These are phyloP conservation scores for Thielaviopsis populi DNA, from an alignment of 2,329 filamentous ascomycete species.

Conservation along the genomic window DNA sequence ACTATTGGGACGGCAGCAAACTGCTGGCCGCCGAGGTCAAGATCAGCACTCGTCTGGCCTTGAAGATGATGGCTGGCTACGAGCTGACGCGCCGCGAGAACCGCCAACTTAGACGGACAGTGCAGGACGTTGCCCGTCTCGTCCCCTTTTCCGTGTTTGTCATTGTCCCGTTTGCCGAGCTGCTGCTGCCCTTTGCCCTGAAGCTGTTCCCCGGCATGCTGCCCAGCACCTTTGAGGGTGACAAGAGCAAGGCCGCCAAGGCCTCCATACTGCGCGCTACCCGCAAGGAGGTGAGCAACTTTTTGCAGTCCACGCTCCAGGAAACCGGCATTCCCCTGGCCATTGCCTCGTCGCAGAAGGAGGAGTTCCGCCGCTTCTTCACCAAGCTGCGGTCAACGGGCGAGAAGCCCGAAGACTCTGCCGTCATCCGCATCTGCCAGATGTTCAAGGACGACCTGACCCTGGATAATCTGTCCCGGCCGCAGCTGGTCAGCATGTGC, in stretches of 20 bases:
- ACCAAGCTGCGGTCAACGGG: constrained; percentile 86
- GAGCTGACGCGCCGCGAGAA: constrained; percentile 89
- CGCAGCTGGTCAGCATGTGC: constrained; percentile 94
- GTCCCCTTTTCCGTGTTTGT: constrained; percentile 96
- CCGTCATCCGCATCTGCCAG: constrained; percentile 98
- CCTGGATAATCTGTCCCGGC: constrained; percentile 87
- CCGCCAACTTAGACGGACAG: constrained; percentile 80
- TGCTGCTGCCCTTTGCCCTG: constrained; percentile 78
- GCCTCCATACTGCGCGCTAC: constrained; percentile 66
- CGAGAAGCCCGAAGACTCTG: constrained; percentile 71
- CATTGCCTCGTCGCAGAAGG: constrained; percentile 67
- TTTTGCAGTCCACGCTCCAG: constrained; percentile 73
- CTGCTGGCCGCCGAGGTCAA: constrained; percentile 79
- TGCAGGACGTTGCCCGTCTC: constrained; percentile 80
- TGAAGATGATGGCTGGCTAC: constrained; percentile 97
- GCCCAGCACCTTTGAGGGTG: constrained; percentile 89
- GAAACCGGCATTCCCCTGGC: constrained; percentile 90
- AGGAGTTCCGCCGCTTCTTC: constrained; percentile 95
- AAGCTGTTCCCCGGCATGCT: constrained; percentile 95
- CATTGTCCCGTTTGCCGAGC: constrained; percentile 89
- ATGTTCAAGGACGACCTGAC: constrained; percentile 97
- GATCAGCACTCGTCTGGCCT: constrained; percentile 77
- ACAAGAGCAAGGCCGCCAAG: constrained; percentile 82
- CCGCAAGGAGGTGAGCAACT: constrained; percentile 82
- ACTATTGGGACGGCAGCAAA: constrained; percentile 99